Evolutionary conservation across 2,329 filamentous ascomycete genomes (phyloP), one percentile per base, ranked within the genome.

Genomic region (Colletotrichum cuscutae): DNA sequence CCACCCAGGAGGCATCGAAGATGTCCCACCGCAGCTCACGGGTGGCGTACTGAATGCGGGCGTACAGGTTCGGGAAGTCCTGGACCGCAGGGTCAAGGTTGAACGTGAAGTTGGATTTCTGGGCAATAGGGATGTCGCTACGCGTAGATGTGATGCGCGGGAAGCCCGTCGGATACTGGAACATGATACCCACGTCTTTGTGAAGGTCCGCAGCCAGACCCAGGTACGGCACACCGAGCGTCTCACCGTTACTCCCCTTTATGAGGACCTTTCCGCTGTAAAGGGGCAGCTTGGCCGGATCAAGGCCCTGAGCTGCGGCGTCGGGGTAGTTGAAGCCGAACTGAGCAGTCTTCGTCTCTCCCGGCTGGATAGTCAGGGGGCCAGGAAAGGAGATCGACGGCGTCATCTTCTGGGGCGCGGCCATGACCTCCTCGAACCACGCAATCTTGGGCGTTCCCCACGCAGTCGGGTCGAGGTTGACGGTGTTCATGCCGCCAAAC

Each of bases 1-100:
- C 83, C 1, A 77, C 78, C 80, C 82, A 86, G 24, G 78, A 76
- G 2, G 71, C 75, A 4, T 83, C 80, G 68, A 84, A 86, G 30
- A 86, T 84, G 66, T 80, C 78, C 77, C 78, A 80, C 1, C 79
- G 73, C 13, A 80, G 62, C 66, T 80, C 75, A 7, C 76, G 75
- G 2, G 77, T 77, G 7, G 76, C 78, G 74, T 75, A 80, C 9
- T 74, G 74, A 4, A 78, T 63, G 13, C 64, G 54, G 0, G 74
- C 68, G 12, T 75, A 75, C 8, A 79, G 54, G 52, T 77, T 74
- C 4, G 78, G 78, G 49, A 80, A 80, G 49, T 79, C 77, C 59
- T 80, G 77, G 15, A 69, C 62, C 7, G 70, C 61, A 2, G 56
- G 67, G 11, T 74, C 63, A 1, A 80, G 71, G 58, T 80, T 74